Percentiles rank a stretch among this genome's conserved stretches.
Evolutionary conservation across 164 flowering plant species (phyloP).

Genomic region (Stephania yunnanensis): DNA sequence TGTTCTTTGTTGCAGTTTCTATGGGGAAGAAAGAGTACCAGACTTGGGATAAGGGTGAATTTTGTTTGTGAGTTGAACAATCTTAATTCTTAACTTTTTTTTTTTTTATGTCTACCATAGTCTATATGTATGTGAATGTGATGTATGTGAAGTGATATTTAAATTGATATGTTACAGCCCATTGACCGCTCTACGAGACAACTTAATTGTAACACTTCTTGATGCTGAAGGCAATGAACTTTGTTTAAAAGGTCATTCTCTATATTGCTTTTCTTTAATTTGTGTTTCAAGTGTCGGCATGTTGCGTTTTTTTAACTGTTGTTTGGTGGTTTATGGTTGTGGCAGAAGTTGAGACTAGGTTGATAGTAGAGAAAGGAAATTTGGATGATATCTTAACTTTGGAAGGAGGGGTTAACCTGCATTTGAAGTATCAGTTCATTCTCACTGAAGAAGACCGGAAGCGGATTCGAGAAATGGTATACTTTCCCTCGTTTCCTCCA

Average conservation of each 20-base stretch:
- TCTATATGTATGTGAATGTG: not conserved
- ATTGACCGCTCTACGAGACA: slow-evolving; percentile 53
- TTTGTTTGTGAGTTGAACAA: slow-evolving; percentile 53
- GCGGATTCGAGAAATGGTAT: slow-evolving; percentile 58
- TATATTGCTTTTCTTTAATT: not conserved
- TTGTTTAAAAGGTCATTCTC: slow-evolving; percentile 49
- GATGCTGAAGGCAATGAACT: slow-evolving; percentile 66
- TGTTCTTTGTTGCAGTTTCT: slow-evolving; percentile 47
- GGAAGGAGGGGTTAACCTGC: slow-evolving; percentile 66
- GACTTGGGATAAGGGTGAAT: slow-evolving; percentile 52
- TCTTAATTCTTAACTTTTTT: not conserved
- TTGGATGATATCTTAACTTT: slow-evolving; percentile 71
- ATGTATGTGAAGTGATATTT: slow-evolving; percentile 7
- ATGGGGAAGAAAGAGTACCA: slow-evolving; percentile 64
- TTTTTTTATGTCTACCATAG: not conserved
- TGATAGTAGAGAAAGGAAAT: slow-evolving; percentile 59
- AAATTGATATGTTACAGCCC: slow-evolving; percentile 44
- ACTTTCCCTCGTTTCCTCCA: not conserved
- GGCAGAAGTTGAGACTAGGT: slow-evolving; percentile 49
- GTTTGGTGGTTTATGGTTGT: slow-evolving; percentile 8
- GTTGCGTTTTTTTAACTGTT: not conserved
- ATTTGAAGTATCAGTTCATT: slow-evolving; percentile 62
- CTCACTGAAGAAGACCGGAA: slow-evolving; percentile 69
- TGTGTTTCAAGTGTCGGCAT: not conserved
- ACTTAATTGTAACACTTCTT: slow-evolving; percentile 40